Evolutionary conservation across 768 basidiomycete genomes (phyloP), one percentile per base, ranked within the genome.

Genomic region (Panaeolus papilionaceus): DNA sequence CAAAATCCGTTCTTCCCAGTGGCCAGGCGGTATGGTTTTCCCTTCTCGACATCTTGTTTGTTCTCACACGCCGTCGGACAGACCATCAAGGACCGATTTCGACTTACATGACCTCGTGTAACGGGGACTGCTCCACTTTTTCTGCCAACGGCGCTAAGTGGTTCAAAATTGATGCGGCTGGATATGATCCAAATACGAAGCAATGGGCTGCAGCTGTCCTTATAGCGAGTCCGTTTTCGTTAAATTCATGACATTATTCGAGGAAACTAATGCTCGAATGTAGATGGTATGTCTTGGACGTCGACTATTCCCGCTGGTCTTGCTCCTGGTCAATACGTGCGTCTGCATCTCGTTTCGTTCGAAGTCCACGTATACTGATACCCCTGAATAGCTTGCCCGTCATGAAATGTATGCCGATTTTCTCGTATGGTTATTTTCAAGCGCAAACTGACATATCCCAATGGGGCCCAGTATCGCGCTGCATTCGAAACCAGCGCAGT

Each of bases 101-200:
- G 33, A 85, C 82, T n/a, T 85, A 85, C 71, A 86, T 86, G 84
- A 76, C 83, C 37, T 82, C 82, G 12, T 86, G 85, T 73, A 78
- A 78, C 64, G 83, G 81, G 26, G 79, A 81, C 64, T 86, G 85
- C 66, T 72, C 80, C 8, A 75, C 69, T 3, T 82, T 83, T 68
- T 68, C 70, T 23, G 79, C 82, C 40, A 78, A 78, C 65, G 70
- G 74, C 49, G 83, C 81, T 18, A 74, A 75, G 64, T 85, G 83
- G 85, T 85, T 85, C 78, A 86, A 85, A 71, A 65, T 86, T 64
- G 83, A 85, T 71, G 82, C 81, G 12, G 78, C 69, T 38, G 84
- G 85, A 51, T 84, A 83, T 70, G 77, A 82, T 68, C 69, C 78
- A 38, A 68, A 75, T 23, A 77, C 67, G 26, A 75, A 75, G 51